phyloP scores from a whole-genome alignment of 2,329 filamentous ascomycete species.

The Lecanicillium sp. region DNA sequence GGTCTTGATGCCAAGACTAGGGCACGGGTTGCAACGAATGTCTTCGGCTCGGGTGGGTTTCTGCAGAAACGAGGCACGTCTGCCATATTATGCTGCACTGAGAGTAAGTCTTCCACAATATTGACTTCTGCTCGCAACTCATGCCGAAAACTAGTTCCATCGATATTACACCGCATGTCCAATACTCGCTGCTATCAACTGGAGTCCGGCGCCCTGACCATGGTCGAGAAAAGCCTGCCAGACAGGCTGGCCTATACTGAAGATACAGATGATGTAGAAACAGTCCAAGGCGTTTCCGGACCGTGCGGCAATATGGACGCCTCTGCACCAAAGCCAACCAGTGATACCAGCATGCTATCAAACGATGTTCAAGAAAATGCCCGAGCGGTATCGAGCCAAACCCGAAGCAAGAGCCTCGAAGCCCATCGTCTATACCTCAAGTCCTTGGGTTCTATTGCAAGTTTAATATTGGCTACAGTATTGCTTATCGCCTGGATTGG shows the following conservation, averaged over 20 bases:
- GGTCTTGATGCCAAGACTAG: constrained; percentile 1
- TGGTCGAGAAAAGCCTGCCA: not conserved
- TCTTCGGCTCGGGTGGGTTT: constrained; percentile 1
- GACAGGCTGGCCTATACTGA: too few species aligned
- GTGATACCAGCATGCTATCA: not conserved
- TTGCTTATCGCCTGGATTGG: not conserved
- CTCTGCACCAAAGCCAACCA: not conserved
- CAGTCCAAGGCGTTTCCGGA: not conserved
- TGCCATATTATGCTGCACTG: not conserved
- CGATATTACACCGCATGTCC: not conserved
- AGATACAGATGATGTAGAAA: not conserved
- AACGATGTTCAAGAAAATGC: not conserved
- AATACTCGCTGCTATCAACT: not conserved
- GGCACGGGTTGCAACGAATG: not conserved
- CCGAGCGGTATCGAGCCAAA: not conserved
- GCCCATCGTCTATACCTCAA: not conserved
- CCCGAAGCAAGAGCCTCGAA: not conserved
- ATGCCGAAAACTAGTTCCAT: not conserved
- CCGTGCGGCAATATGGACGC: not conserved
- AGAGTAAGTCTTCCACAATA: not conserved
- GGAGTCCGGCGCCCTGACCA: not conserved
- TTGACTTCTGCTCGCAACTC: not conserved
- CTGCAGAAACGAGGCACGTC: not conserved
- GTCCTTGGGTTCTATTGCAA: not conserved
- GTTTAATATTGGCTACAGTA: not conserved